Conservation (phyloP, 495 filamentous ascomycete species). For the Letharia lupina region DNA sequence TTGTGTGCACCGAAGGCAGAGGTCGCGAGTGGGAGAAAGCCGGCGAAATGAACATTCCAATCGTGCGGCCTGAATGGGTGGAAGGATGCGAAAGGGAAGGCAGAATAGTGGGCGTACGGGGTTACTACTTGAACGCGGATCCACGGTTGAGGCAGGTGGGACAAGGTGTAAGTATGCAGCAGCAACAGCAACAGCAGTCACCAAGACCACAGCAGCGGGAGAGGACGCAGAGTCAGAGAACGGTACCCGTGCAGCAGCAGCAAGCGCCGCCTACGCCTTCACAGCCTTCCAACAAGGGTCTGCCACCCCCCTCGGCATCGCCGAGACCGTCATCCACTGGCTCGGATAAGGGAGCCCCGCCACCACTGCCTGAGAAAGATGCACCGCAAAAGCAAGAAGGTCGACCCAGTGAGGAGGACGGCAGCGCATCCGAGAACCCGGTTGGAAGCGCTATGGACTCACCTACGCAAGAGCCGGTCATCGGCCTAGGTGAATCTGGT, state of each 20-base stretch:
- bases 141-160: constrained; percentile 55
- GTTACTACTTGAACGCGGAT: constrained; percentile 91
- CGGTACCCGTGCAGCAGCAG: constrained; percentile 13
- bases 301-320: constrained; percentile 8
- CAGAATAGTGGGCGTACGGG: constrained; percentile 84
- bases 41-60: constrained; percentile 94
- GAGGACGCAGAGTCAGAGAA: constrained; percentile 33
- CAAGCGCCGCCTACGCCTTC: constrained; percentile 1
- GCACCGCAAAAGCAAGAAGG: constrained; percentile 6
- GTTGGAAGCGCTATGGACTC: not conserved
- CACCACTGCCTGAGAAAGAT: constrained; percentile 20
- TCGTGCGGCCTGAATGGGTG: constrained; percentile 97
- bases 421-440: not conserved
- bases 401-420: not conserved
- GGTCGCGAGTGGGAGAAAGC: constrained; percentile 91
- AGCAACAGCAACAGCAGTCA: constrained; percentile 14
- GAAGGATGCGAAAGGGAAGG: constrained; percentile 90
- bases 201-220: constrained; percentile 26
- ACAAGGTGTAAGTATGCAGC: constrained; percentile 29
- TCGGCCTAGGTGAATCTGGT: not conserved
- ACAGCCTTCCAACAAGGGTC: not conserved
- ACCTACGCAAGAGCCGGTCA: not conserved
- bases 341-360: constrained; percentile 10
- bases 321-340: constrained; percentile 2
- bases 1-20: constrained; percentile 92